Base-by-base conservation (phyloP, 2,329 filamentous ascomycete species). In the Pseudogymnoascus sp. region DNA sequence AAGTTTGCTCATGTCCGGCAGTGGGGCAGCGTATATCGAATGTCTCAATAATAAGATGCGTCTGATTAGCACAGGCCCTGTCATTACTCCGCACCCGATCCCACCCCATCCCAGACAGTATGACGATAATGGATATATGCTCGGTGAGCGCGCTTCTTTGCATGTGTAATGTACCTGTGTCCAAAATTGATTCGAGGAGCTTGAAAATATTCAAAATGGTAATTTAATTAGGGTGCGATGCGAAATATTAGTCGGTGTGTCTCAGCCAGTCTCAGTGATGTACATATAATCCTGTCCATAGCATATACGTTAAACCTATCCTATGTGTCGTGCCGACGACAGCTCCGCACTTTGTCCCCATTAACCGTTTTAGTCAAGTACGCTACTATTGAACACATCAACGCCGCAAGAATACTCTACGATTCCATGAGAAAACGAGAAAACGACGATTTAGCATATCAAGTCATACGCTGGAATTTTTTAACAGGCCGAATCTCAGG, bases 121-220 rank as follows among this genome's bases (percentile, higher is more conserved):
- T 56, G 50, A 56, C 50, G 29, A 56, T 56, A 56, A 56, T 56
- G 11, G 50, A 56, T 56, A 56, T 56, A 31, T 56, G 50, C 50
- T 56, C 50, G 50, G 50, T 35, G 50, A 33, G 50, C 50, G 50
- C 50, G 50, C 50, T 56, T 56, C 29, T 56, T 56, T 56, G 50
- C 50, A 56, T 56, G 50, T 56, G 50, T 56, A 33, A 56, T 56
- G 50, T 56, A 56, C 50, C 50, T 56, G 50, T 56, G 50, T 56
- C 50, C 29, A 92, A 72, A 81, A 80, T 29, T 80, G 83, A 37
- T 75, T 87, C 4, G 82, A 84, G 21, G 84, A 87, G 68, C 75
- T 86, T 1, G 83, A 86, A 70, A 84, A 80, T 69, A 74, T 75
- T 4, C 74, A 82, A 26, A 47, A 77, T 90, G 72, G 50, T 21